These are phyloP conservation scores for Huiozyma naganishii DNA, from an alignment of 805 yeast genomes.

Conservation along the genomic window DNA sequence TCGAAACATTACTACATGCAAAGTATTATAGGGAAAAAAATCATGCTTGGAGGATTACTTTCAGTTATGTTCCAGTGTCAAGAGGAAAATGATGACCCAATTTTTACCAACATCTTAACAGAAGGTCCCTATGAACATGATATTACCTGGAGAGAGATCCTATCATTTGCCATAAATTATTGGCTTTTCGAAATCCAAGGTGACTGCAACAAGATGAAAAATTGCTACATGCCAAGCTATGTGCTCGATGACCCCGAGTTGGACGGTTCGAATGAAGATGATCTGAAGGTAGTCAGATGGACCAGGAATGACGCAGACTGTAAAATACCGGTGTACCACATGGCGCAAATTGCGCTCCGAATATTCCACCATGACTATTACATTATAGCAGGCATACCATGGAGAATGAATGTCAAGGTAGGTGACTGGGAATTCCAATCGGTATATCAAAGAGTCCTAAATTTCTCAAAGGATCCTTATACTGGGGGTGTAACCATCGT, in stretches of 20 bases:
- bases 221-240: constrained; percentile 1
- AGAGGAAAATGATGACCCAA: constrained; percentile 41
- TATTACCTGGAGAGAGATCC: constrained; percentile 58
- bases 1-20: constrained; percentile 2
- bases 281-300: constrained; percentile 19
- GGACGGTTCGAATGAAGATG: not conserved
- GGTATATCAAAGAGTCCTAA: constrained; percentile 36
- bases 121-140: constrained; percentile 13
- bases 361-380: constrained; percentile 71
- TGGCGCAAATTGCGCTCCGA: constrained; percentile 62
- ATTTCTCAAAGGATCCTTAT: constrained; percentile 25
- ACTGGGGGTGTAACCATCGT: constrained; percentile 44
- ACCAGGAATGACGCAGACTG: constrained; percentile 25
- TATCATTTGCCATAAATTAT: constrained; percentile 59
- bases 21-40: constrained; percentile 54
- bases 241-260: not conserved
- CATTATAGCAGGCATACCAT: constrained; percentile 72
- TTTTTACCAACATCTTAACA: constrained; percentile 6
- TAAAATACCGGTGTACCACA: constrained; percentile 57
- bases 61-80: constrained; percentile 64
- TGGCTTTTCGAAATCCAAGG: constrained; percentile 36
- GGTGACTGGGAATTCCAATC: constrained; percentile 39
- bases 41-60: constrained; percentile 54
- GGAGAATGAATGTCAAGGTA: constrained; percentile 61
- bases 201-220: constrained; percentile 7